Evolutionary conservation across 2,329 filamentous ascomycete species (phyloP), one percentile per base, ranked within the genome.

Genomic region (Berkeleyomyces basicola): DNA sequence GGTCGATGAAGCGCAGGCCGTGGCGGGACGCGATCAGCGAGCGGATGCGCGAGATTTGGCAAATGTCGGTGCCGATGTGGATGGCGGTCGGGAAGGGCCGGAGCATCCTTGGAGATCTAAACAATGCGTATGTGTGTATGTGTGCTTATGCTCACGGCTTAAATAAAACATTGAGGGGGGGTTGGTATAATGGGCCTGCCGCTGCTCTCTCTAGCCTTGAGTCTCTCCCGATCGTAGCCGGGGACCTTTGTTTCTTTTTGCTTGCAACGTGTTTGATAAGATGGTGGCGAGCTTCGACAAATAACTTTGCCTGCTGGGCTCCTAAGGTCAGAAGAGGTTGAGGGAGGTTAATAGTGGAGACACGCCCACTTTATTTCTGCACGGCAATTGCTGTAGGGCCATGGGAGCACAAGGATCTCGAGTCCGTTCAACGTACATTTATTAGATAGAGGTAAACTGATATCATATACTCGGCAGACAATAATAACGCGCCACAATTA

Each of bases 51-150:
- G 78, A 73, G 63, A 90, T 79, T 63, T 79, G 78, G 72, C 88
- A 90, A 63, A 95, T 86, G 70, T 95, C 90, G 58, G 82, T 92
- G 64, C 90, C 90, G 61, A 95, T 75, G 58, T 79, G 78, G 11
- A 92, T 70, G 0, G 83, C 76, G n/a, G 83, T 76, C 0, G 85
- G 84, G 68, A 91, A 89, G 2, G 70, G 70, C 16, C 69, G 69
- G 53, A 74, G 62, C 33, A 70, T 69, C 11, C 16, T 36, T 49
- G 10, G n/a, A 23, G 46, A 16, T 7, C 7, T 3, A 11, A 23
- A 49, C n/a, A 49, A 49, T 23, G 7, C n/a, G n/a, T 9, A 16
- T 7, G 46, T 23, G 7, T 23, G 46, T 16, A 23, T 23, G 23
- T 23, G 23, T 23, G 23, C 23, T 23, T 23, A 23, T 23, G 23